Conservation (phyloP, 495 filamentous ascomycete species). For the Chaetomidium leptoderma region DNA sequence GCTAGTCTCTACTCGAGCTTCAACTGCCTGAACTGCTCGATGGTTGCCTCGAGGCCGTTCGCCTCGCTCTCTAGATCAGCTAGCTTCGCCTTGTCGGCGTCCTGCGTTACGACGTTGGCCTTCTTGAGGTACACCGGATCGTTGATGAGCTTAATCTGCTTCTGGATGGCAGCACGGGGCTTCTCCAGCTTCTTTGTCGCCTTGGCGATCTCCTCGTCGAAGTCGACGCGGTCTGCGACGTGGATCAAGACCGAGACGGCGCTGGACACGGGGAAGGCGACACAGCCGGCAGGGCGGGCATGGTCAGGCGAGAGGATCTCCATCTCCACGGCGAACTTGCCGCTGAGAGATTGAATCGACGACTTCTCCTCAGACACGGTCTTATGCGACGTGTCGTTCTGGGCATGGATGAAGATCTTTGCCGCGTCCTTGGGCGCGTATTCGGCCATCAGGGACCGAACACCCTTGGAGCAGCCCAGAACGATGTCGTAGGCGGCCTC, state of each 20-base stretch:
- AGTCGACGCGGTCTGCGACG: background rate
- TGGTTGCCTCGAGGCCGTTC: background rate
- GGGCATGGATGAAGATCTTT: background rate
- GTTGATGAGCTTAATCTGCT: background rate
- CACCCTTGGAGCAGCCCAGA: conserved; percentile 2
- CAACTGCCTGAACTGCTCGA: conserved; percentile 1
- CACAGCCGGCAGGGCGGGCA: background rate
- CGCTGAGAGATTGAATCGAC: background rate
- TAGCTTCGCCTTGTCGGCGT: background rate
- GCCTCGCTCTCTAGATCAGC: conserved; percentile 2
- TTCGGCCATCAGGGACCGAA: conserved; percentile 1
- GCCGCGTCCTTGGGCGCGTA: background rate
- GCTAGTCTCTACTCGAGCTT: background rate
- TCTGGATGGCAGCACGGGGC: background rate
- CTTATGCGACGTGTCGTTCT: background rate
- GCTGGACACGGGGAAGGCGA: background rate
- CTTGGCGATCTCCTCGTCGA: background rate
- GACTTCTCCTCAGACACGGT: conserved; percentile 1
- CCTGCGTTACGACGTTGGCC: background rate
- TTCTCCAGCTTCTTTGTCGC: background rate
- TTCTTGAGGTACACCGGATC: background rate
- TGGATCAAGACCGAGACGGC: background rate
- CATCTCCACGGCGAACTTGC: background rate
- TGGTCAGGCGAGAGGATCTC: background rate
- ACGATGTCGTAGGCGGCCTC: background rate